Conservation (phyloP, 345 rosid genomes). For the Hirschfeldia incana region DNA sequence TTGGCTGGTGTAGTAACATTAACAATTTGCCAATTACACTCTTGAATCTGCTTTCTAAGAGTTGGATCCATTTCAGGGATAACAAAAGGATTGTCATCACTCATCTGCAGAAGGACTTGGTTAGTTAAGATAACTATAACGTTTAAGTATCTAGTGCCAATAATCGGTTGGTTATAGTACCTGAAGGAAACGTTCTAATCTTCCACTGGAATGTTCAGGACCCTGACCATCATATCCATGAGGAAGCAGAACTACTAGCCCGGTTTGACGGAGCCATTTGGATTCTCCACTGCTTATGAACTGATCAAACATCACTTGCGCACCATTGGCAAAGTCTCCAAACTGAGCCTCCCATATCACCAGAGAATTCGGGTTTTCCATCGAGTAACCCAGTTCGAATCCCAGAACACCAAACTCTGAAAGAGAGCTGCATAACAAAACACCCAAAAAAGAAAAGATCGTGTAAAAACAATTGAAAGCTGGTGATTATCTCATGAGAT, state of each 20-base stretch:
- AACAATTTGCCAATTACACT: conserved; percentile 84
- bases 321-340: conserved; percentile 84
- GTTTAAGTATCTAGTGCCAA: not conserved
- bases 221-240: conserved; percentile 89
- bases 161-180: conserved; percentile 31
- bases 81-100: conserved; percentile 72
- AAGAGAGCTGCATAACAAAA: conserved; percentile 55
- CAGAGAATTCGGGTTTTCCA: conserved; percentile 74
- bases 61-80: conserved; percentile 86
- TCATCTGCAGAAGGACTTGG: conserved; percentile 52
- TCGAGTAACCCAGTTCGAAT: conserved; percentile 78
- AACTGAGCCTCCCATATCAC: conserved; percentile 84
- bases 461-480: not conserved
- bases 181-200: conserved; percentile 77
- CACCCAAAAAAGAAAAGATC: not conserved
- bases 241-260: conserved; percentile 76
- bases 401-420: conserved; percentile 89
- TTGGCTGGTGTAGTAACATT: conserved; percentile 88
- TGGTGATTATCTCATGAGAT: not conserved
- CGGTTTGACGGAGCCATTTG: conserved; percentile 77
- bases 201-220: conserved; percentile 86
- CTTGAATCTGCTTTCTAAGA: conserved; percentile 73
- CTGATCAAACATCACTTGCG: conserved; percentile 81
- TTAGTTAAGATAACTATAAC: not conserved
- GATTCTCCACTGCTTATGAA: conserved; percentile 83